Evolutionary conservation across 1,139 yeast species (phyloP).

Genomic region (Yamadazyma dushanensis): DNA sequence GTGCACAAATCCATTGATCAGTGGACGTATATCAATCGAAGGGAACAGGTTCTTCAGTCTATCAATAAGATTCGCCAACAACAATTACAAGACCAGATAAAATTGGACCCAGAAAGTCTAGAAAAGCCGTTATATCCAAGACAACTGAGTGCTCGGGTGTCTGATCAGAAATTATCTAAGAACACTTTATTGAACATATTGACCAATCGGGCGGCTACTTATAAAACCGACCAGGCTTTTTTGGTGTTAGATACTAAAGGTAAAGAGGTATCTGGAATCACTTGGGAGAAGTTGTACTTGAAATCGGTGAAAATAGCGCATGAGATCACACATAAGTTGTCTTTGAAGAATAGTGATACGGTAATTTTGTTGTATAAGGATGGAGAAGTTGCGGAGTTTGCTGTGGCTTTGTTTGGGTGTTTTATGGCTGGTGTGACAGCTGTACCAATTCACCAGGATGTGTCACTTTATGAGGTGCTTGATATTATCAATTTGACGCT

Average conservation of each 20-base stretch:
- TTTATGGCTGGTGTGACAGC: slow-evolving; percentile 94
- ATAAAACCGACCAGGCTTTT: slow-evolving; percentile 70
- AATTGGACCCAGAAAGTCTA: slow-evolving; percentile 42
- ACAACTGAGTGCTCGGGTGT: slow-evolving; percentile 13
- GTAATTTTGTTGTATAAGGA: slow-evolving; percentile 84
- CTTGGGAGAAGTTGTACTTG: slow-evolving; percentile 88
- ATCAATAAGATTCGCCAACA: slow-evolving; percentile 38
- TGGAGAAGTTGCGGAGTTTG: slow-evolving; percentile 81
- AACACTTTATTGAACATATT: slow-evolving; percentile 73
- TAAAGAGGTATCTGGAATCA: slow-evolving; percentile 70
- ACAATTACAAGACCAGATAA: slow-evolving; percentile 25
- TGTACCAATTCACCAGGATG: slow-evolving; percentile 83
- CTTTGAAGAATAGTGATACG: slow-evolving; percentile 76
- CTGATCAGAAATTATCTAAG: slow-evolving; percentile 20
- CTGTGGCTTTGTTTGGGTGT: slow-evolving; percentile 86
- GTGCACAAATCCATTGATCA: slow-evolving; percentile 45
- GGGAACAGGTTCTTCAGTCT: slow-evolving; percentile 47
- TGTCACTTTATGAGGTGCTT: slow-evolving; percentile 63
- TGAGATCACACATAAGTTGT: slow-evolving; percentile 70
- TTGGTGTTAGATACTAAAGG: slow-evolving; percentile 74
- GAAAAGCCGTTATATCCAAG: slow-evolving; percentile 64
- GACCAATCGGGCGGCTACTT: slow-evolving; percentile 66
- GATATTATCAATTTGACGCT: slow-evolving; percentile 74
- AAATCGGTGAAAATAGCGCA: slow-evolving; percentile 88
- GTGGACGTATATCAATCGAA: slow-evolving; percentile 48